phyloP scores from a whole-genome alignment of 148 eudicot species.

The Arctostaphylos glauca region DNA sequence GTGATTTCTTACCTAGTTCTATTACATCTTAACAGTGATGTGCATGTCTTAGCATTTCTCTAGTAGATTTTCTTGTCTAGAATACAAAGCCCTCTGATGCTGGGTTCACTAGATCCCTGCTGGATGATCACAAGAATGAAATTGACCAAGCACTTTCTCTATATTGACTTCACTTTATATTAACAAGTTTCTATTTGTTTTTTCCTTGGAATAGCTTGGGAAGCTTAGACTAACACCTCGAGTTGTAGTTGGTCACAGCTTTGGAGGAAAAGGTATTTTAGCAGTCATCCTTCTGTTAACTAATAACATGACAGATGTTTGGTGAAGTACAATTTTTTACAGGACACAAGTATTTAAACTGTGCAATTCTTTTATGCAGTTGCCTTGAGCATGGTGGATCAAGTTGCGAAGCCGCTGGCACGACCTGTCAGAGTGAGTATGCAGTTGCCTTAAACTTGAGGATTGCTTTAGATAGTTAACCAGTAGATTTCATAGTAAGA shows the following conservation, averaged over 20 bases:
- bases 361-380: slow-evolving; percentile 46
- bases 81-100: not conserved
- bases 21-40: not conserved
- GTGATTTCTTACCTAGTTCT: not conserved
- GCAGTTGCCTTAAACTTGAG: not conserved
- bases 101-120: not conserved
- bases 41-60: slow-evolving; percentile 5
- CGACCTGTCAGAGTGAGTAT: slow-evolving; percentile 81
- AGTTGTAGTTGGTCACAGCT: slow-evolving; percentile 91
- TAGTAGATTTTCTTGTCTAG: not conserved
- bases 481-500: not conserved
- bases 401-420: slow-evolving; percentile 87
- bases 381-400: slow-evolving; percentile 95
- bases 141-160: not conserved
- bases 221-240: slow-evolving; percentile 74
- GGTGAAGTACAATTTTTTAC: not conserved
- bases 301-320: not conserved
- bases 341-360: slow-evolving; percentile 17
- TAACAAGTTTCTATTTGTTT: slow-evolving; percentile 2
- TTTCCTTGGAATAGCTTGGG: slow-evolving; percentile 46
- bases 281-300: not conserved
- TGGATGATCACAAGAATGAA: not conserved
- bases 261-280: slow-evolving; percentile 88
- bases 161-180: not conserved
- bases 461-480: not conserved